Base-by-base conservation (phyloP, 352 stramenopile genomes). In the Thalassiosira hispida region DNA sequence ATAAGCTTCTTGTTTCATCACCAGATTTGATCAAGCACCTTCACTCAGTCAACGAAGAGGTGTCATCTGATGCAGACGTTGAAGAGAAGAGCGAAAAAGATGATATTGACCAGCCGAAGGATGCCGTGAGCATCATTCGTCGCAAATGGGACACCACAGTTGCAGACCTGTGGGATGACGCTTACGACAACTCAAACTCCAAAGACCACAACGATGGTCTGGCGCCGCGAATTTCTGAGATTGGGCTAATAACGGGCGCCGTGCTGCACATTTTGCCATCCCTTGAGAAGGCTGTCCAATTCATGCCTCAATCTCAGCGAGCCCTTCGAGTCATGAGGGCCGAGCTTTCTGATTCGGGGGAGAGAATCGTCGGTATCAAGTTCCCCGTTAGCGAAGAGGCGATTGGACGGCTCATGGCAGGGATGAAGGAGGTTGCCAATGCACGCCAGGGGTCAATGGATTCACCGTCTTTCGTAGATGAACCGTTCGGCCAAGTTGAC, bases 181-280 rank as follows among this genome's bases (percentile, higher is more conserved):
- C 74, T 33, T 90, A 82, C 60, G 18, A 62, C 0, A 76, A 82
- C 20, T 82, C 67, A 1, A 75, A 87, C 38, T 40, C 62, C 33
- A 77, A 65, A n/a, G 27, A 82, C 20, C 79, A 83, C 33, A 55
- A 76, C 33, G 62, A 78, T 70, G 80, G 81, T 22, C 60, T 90
- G 5, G 84, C 84, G 4, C 84, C 84, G 33, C 64, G 84, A 18
- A 77, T 76, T 7, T 80, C 70, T 5, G 59, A 82, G 56, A 33
- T 91, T 12, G 79, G 77, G n/a, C 51, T 92, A 1, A 81, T 91
- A 3, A 83, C 79, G 31, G 86, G 86, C 22, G 78, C 83, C 23
- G 83, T 90, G 29, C 52, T 92, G 11, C 84, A 90, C 65, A 57
- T 90, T 29, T 68, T 90, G 18, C 84, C 75, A 11, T 56, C 75